Base-by-base conservation (phyloP, 2,329 filamentous ascomycete genomes). In the Ophiostoma quercus region DNA sequence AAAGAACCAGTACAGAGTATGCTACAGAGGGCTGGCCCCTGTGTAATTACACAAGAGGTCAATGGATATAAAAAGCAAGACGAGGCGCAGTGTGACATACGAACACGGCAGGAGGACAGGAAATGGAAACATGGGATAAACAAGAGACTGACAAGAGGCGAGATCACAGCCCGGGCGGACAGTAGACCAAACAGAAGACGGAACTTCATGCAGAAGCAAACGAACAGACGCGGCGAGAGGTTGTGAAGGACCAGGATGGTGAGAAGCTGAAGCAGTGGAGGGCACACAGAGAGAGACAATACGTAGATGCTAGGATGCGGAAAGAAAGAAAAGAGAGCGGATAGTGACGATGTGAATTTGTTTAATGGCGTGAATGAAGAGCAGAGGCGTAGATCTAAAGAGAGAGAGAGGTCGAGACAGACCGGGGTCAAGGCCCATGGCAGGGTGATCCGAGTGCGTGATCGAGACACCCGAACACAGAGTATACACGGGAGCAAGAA, bases 41-140 rank as follows among this genome's bases (percentile, higher is more conserved):
- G 54, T 7, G 2, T 16, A 6, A 62, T 62, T 14, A 62, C 22
- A 62, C 57, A 32, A 62, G 57, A 62, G 29, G 29, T 3, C 25
- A 25, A 63, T 34, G 25, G 60, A 34, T 37, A 63, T 29, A n/a
- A 29, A 29, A 63, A 63, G 29, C 60, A 67, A 69, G 32, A 67
- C 37, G 57, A 51, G 43, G 22, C 67, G 68, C 65, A 47, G 68
- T 69, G 65, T 6, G n/a, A 69, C 68, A 25, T 57, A 60, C 29
- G 25, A 67, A 62, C 37, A 69, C 65, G 47, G 43, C 37, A 32
- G 34, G 63, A 25, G 54, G 37, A 37, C 12, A 65, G 43, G 12
- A 25, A 5, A 62, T 25, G 16, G 25, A 68, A 51, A 43, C 41
- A 41, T n/a, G 19, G 39, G 60, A 57, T 6, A 32, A n/a, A 62